phyloP scores from a whole-genome alignment of 2,329 filamentous ascomycete species.

The Aureobasidium vineae region DNA sequence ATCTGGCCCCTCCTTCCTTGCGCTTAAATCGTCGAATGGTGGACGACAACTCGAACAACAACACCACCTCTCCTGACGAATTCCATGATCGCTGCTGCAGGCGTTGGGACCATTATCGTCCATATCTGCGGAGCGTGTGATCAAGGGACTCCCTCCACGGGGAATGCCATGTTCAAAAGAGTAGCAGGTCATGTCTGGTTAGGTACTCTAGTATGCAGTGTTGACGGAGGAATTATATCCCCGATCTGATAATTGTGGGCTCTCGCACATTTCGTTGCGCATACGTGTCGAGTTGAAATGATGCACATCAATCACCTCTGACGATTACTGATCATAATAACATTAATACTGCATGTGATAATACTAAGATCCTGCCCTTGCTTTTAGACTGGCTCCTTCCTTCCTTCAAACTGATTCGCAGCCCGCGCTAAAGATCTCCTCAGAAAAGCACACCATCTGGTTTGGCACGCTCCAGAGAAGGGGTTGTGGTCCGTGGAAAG shows the following conservation, averaged over 20 bases:
- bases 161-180: neutral
- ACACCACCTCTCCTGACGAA: neutral
- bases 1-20: constrained; percentile 2
- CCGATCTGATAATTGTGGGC: neutral
- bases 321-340: constrained; percentile 8
- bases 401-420: neutral
- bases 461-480: neutral
- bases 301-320: neutral
- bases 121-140: neutral
- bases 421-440: neutral
- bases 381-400: neutral
- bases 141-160: neutral
- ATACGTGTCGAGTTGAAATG: neutral
- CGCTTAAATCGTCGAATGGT: neutral
- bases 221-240: neutral
- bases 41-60: neutral
- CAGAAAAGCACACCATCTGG: neutral
- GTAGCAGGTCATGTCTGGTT: neutral
- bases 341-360: neutral
- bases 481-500: neutral
- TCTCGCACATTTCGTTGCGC: neutral
- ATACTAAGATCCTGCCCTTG: neutral
- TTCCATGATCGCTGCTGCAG: neutral
- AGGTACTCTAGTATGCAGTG: neutral
- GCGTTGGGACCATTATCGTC: neutral